Base-by-base conservation (phyloP, 2,329 filamentous ascomycete genomes). In the Scortechinia acanthostroma region DNA sequence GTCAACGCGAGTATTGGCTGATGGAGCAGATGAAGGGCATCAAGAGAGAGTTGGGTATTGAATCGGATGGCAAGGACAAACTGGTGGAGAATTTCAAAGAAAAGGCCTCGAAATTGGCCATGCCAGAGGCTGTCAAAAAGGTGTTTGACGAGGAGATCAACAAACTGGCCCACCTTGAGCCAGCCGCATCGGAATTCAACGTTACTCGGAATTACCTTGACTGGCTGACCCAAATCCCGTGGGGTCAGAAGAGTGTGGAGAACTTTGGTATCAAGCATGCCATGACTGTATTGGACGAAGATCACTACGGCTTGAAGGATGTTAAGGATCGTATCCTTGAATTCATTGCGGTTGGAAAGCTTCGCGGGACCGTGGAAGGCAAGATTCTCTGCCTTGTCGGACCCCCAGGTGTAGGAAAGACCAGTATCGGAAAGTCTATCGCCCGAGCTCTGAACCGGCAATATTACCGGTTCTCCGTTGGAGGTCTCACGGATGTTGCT, bases 11-110 rank as follows among this genome's bases (percentile, higher is more conserved):
- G 60, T 98, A 97, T 68, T 97, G 90, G 88, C 71, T 98, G 42
- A 94, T 95, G 89, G 93, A 98, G 66, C 94, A 98, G 63, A 95
- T 98, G 91, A 97, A 97, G 71, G 93, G 91, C 21, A 98, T 98
- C 58, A 86, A 89, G 47, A 80, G 93, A 47, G 93, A 98, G 65
- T 79, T 98, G 43, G 93, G 94, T 19, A 88, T 98, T 45, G 94
- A 98, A 62, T 95, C 89, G 4, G 93, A 98, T 58, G 93, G 94
- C 51, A 98, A 97, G 66, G 93, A 98, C 58, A 97, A 97, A 68
- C 74, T 98, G 13, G 88, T 98, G 1, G 93, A 97, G 63, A 95
- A 88, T 62, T 98, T 98, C 72, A 93, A 89, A 66, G 91, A 96
- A 58, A 96, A 95, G 73, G 90, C 89, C 0, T 76, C 79, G 58